These are phyloP conservation scores for Pharnaceum exiguum DNA, from an alignment of 148 eudicot species.

Conservation along the genomic window DNA sequence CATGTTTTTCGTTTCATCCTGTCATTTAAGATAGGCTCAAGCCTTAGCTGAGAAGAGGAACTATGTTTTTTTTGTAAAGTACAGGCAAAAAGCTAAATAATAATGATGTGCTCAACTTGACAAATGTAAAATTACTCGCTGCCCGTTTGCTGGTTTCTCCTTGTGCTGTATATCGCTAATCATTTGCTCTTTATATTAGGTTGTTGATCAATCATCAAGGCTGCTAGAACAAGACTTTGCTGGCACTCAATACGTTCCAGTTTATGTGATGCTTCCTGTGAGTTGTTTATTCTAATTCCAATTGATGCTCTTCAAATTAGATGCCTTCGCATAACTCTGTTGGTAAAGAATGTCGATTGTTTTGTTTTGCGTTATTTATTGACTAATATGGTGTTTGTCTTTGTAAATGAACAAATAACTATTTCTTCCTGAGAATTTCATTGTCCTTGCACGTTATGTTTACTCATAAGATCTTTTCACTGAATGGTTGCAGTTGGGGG, in stretches of 20 bases:
- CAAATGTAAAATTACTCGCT: too few species aligned
- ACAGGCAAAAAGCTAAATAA: too few species aligned
- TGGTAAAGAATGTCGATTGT: too few species aligned
- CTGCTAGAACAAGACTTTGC: conserved; percentile 70
- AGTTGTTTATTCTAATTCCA: conserved; percentile 20
- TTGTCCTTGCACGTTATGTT: not conserved
- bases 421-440: conserved; percentile 1
- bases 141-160: too few species aligned
- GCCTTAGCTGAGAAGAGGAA: too few species aligned
- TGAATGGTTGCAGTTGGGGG: conserved; percentile 61
- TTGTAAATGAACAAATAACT: not conserved
- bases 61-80: too few species aligned
- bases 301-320: not conserved
- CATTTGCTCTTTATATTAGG: conserved; percentile 26
- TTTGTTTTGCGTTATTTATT: too few species aligned
- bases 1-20: not conserved
- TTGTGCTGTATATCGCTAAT: conserved; percentile 7
- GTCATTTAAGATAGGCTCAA: not conserved
- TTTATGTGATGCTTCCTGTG: conserved; percentile 86
- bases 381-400: too few species aligned
- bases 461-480: not conserved
- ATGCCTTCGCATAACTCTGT: not conserved
- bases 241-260: conserved; percentile 82
- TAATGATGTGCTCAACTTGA: too few species aligned
- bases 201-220: conserved; percentile 48